Evolutionary conservation across 2,329 filamentous ascomycete genomes (phyloP).

Genomic region (Cladosporium sp.): DNA sequence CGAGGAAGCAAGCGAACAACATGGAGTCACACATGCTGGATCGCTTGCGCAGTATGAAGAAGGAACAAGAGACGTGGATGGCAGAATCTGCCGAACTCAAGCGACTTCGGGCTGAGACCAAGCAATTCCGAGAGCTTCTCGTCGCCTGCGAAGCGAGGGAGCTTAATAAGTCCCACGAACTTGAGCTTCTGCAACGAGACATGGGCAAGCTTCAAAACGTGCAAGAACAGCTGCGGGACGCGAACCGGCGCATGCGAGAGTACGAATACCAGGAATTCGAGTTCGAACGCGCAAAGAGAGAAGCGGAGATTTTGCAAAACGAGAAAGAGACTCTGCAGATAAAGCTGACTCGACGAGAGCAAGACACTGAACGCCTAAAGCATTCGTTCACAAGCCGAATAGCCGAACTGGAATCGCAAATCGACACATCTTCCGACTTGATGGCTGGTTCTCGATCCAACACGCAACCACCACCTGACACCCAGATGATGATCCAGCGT

Average conservation of each 20-base stretch:
- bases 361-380: constrained; percentile 45
- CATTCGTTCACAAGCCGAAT: constrained; percentile 47
- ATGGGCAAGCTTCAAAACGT: constrained; percentile 58
- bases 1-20: constrained; percentile 66
- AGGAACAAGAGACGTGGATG: constrained; percentile 31
- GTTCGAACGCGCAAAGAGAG: constrained; percentile 52
- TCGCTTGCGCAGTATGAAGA: constrained; percentile 28
- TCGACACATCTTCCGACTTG: constrained; percentile 1
- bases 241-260: constrained; percentile 58
- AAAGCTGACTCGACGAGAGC: constrained; percentile 51
- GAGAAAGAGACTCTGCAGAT: constrained; percentile 56
- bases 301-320: constrained; percentile 54
- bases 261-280: constrained; percentile 61
- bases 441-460: neutral
- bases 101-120: constrained; percentile 49
- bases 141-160: constrained; percentile 66
- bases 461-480: constrained; percentile 9
- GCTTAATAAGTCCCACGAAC: constrained; percentile 57
- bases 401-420: constrained; percentile 38
- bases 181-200: constrained; percentile 58
- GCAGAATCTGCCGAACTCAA: constrained; percentile 60
- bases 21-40: constrained; percentile 52
- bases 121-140: constrained; percentile 58
- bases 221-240: constrained; percentile 53
- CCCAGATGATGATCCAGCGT: constrained; percentile 41